A percentile compares a stretch with the other conserved stretches of the same genome.
Conservation (phyloP, 1,284 basidiomycete genomes). For the Trichosporon asahii region DNA sequence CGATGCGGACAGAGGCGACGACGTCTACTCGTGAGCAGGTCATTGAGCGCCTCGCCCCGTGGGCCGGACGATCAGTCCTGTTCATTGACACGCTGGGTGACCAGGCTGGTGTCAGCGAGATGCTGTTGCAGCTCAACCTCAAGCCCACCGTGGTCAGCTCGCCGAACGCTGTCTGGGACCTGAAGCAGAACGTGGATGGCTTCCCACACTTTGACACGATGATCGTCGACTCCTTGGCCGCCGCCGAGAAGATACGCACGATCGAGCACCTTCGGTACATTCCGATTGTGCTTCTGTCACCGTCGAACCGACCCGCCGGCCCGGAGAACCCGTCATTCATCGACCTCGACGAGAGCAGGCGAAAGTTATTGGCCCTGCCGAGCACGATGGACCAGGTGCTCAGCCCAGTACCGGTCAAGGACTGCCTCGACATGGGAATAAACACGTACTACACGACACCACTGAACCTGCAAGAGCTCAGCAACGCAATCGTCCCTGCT, state of each 20-base stretch:
- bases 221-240: constrained; percentile 79
- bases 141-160: constrained; percentile 73
- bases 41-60: constrained; percentile 69
- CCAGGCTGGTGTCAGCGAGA: constrained; percentile 69
- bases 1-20: constrained; percentile 63
- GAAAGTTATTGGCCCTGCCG: constrained; percentile 46
- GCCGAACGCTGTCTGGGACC: constrained; percentile 72
- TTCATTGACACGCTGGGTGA: constrained; percentile 86
- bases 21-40: constrained; percentile 60
- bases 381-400: constrained; percentile 41
- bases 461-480: constrained; percentile 80
- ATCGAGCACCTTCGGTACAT: constrained; percentile 95
- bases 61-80: constrained; percentile 68
- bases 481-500: constrained; percentile 87
- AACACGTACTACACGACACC: constrained; percentile 68
- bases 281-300: constrained; percentile 90
- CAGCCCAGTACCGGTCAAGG: constrained; percentile 51
- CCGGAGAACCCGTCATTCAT: constrained; percentile 48
- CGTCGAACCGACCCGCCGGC: constrained; percentile 47
- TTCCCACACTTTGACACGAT: constrained; percentile 93
- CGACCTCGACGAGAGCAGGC: constrained; percentile 42
- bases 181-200: constrained; percentile 57
- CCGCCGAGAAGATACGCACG: constrained; percentile 82
- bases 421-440: constrained; percentile 52
- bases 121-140: constrained; percentile 78